Base-by-base conservation (phyloP, 2,329 filamentous ascomycete species). In the Paracamarosporium sp. region DNA sequence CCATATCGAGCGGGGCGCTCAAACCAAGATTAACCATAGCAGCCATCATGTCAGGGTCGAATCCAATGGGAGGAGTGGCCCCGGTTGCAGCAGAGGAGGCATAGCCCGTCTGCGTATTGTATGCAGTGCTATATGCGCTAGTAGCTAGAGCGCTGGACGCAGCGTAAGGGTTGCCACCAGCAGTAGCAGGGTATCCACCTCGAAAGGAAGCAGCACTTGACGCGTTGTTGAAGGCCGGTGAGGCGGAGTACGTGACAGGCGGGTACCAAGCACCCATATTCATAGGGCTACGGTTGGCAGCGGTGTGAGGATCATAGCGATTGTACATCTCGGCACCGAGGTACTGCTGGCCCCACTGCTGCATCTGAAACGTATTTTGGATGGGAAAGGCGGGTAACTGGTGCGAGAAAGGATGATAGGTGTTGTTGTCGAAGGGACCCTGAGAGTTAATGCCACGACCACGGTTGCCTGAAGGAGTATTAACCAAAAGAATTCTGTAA, bases 191-290 rank as follows among this genome's bases (percentile, higher is more conserved):
- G 33, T 65, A 69, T 20, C 64, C 64, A 33, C 68, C 65, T 46
- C 68, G 64, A 38, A 67, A 69, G 13, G 67, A 55, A 2, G 69
- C 47, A 31, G 57, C 60, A 51, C 63, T 66, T 2, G 66, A 54
- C 9, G 65, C 35, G 30, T 53, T 46, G 46, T 69, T 66, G 55
- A 69, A 71, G 11, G 63, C 56, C 13, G 67, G 59, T 2, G 65
- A 64, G n/a, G 62, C 55, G 17, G 63, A 62, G 38, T 69, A 74
- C 11, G 64, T 67, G 15, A 61, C 53, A 1, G 71, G 70, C 3
- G 73, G 70, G 35, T 72, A 74, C 59, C 69, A 73, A 8, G 55
- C 67, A 20, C 66, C 68, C 27, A 67, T 73, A 51, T 72, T 71
- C 70, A 73, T 73, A 1, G 70, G 72, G 28, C 66, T 73, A 8